Evolutionary conservation across 495 filamentous ascomycete species (phyloP).

Genomic region (Achaetomiella virescens): DNA sequence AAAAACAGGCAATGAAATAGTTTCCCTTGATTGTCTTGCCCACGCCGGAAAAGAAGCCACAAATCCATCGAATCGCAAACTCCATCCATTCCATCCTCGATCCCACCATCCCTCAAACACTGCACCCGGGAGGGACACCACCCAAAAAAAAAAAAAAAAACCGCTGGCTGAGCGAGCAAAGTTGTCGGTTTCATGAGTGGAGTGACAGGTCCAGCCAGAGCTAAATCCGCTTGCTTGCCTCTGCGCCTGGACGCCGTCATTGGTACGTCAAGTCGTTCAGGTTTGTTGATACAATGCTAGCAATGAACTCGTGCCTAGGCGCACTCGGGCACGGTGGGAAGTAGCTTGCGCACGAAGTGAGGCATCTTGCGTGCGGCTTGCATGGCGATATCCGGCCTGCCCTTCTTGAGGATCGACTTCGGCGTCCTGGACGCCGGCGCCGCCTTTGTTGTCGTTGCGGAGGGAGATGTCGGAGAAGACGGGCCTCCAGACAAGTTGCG

Average conservation of each 20-base stretch:
- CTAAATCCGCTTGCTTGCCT: constrained; percentile 19
- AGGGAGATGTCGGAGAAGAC: constrained; percentile 40
- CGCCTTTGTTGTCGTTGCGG: constrained; percentile 31
- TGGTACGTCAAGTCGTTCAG: constrained; percentile 23
- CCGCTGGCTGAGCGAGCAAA: constrained; percentile 23
- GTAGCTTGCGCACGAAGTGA: constrained; percentile 41
- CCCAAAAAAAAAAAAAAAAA: constrained; percentile 16
- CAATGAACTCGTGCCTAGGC: constrained; percentile 24
- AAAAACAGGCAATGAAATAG: constrained; percentile 7
- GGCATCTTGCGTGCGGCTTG: constrained; percentile 34
- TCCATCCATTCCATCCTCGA: constrained; percentile 8
- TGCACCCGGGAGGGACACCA: constrained; percentile 7
- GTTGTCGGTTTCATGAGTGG: constrained; percentile 20
- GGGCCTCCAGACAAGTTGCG: constrained; percentile 46
- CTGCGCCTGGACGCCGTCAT: constrained; percentile 19
- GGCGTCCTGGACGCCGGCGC: constrained; percentile 23
- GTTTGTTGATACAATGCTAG: constrained; percentile 16
- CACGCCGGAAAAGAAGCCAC: constrained; percentile 14
- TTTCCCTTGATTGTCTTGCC: constrained; percentile 13
- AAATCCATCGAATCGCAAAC: constrained; percentile 20
- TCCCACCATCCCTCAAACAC: neutral
- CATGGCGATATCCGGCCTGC: constrained; percentile 28
- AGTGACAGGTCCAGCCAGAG: constrained; percentile 19
- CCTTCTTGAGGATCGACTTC: constrained; percentile 30
- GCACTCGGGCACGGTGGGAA: constrained; percentile 35